Evolutionary conservation across 768 basidiomycete genomes (phyloP).

Genomic region (Pulveroboletus sp.): DNA sequence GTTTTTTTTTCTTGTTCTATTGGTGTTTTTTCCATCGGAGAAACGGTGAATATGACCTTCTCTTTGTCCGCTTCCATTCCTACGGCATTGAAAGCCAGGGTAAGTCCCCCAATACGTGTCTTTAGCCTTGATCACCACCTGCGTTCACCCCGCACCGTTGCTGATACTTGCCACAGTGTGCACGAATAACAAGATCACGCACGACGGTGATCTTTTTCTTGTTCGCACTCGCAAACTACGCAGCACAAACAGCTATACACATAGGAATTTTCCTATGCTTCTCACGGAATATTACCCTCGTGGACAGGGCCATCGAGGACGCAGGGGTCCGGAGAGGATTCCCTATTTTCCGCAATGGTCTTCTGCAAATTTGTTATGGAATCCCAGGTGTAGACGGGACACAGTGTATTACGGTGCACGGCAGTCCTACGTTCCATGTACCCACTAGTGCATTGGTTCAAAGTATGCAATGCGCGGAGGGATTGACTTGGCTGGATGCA

Average conservation of each 20-base stretch:
- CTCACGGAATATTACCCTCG: conserved; percentile 29
- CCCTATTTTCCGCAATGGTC: conserved; percentile 14
- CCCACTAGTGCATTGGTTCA: conserved; percentile 8
- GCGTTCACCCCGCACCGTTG: background rate
- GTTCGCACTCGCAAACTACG: conserved; percentile 40
- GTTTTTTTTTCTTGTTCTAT: background rate
- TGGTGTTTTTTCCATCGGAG: background rate
- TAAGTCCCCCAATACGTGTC: conserved; percentile 1
- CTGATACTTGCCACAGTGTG: conserved; percentile 36
- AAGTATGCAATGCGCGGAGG: conserved; percentile 37
- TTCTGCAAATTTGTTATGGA: conserved; percentile 36
- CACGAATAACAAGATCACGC: conserved; percentile 46
- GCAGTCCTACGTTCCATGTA: background rate
- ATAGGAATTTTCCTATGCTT: conserved; percentile 37
- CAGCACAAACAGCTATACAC: conserved; percentile 41
- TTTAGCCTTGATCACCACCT: background rate
- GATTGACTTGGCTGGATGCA: conserved; percentile 44
- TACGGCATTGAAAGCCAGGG: conserved; percentile 9
- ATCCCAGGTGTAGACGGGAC: conserved; percentile 33
- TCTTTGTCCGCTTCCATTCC: background rate
- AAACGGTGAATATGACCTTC: background rate
- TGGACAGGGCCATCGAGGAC: conserved; percentile 32
- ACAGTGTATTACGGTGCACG: conserved; percentile 15
- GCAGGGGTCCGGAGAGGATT: conserved; percentile 26
- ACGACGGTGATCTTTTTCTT: conserved; percentile 47